phyloP scores from a whole-genome alignment of 75 land plant species.

The Chamaecyparis obtusa region DNA sequence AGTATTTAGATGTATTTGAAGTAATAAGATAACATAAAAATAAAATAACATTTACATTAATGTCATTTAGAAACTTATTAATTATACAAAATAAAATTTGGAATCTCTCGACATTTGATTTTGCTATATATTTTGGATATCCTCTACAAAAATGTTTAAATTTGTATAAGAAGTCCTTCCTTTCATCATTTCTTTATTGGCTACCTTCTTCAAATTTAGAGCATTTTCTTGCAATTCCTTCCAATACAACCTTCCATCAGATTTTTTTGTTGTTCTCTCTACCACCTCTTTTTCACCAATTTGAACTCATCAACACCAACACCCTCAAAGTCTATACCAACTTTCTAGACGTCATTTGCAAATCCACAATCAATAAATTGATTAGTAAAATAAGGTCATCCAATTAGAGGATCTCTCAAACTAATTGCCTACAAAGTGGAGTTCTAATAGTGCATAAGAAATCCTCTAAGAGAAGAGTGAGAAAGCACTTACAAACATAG shows the following conservation, averaged over 20 bases:
- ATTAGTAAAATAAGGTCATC: constrained; percentile 11
- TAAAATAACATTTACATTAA: no score
- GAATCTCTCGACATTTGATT: neutral
- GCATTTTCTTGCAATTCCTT: neutral
- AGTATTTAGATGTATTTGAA: no score
- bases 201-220: neutral
- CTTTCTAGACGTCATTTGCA: neutral
- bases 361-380: constrained; percentile 11
- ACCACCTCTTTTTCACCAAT: constrained; percentile 1
- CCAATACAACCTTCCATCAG: neutral
- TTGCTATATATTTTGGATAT: neutral
- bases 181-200: neutral
- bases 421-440: constrained; percentile 19
- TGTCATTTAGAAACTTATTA: no score
- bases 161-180: constrained; percentile 1
- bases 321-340: constrained; percentile 4
- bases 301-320: neutral
- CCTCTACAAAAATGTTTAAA: neutral
- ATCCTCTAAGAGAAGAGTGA: constrained; percentile 23
- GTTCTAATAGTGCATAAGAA: constrained; percentile 24
- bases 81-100: no score
- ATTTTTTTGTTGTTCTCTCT: neutral
- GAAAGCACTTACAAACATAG: neutral
- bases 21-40: no score
- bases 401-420: constrained; percentile 25